Evolutionary conservation across 1,139 yeast species (phyloP).

Genomic region (Taphrina wiesneri): DNA sequence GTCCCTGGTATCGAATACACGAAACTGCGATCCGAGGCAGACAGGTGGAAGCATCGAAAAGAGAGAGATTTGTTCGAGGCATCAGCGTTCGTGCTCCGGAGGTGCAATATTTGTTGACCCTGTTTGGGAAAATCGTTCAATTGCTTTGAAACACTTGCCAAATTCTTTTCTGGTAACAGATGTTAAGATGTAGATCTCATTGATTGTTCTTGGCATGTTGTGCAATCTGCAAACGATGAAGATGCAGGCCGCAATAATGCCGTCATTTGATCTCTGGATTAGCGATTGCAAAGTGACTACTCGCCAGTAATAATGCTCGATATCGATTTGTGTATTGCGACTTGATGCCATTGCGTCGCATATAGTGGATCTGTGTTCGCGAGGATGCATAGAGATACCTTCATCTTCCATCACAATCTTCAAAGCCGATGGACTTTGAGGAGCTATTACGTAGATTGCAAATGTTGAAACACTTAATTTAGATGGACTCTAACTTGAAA

Average conservation of each 20-base stretch:
- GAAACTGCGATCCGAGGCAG: background rate
- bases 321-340: conserved; percentile 92
- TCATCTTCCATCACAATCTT: conserved; percentile 84
- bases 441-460: too few relatives aligned
- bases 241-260: conserved; percentile 95
- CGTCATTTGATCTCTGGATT: conserved; percentile 88
- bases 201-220: conserved; percentile 89
- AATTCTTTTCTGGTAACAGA: conserved; percentile 92
- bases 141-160: conserved; percentile 58
- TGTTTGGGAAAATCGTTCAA: conserved; percentile 34
- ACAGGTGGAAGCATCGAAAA: background rate
- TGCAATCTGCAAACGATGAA: conserved; percentile 94
- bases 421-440: too few relatives aligned
- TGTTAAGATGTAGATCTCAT: conserved; percentile 93
- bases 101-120: conserved; percentile 14
- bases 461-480: background rate
- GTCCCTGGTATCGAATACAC: background rate
- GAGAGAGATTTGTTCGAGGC: background rate
- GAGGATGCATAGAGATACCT: conserved; percentile 82
- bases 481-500: background rate
- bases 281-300: conserved; percentile 85
- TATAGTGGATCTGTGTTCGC: conserved; percentile 88
- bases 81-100: background rate
- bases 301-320: conserved; percentile 90
- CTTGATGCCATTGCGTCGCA: conserved; percentile 96